A percentile compares a stretch with the other conserved stretches of the same genome.
These are phyloP conservation scores for Curvularia lunata DNA, from an alignment of 2,329 filamentous ascomycete species.

Conservation along the genomic window DNA sequence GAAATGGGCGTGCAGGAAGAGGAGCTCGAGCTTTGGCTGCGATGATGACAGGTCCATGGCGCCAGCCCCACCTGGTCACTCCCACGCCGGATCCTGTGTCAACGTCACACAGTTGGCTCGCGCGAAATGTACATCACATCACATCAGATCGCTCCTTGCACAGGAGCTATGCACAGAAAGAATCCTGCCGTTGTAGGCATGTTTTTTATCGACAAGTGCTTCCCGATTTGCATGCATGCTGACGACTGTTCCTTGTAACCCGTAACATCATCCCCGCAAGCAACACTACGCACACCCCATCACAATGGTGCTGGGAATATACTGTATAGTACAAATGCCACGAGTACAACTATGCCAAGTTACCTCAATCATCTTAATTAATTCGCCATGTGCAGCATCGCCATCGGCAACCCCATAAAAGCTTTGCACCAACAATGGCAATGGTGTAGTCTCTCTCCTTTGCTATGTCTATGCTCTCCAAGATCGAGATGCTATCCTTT, in stretches of 20 bases:
- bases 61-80: slow-evolving; percentile 12
- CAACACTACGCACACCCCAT: not conserved
- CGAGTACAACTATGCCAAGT: not conserved
- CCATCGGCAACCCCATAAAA: not conserved
- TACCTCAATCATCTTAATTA: not conserved
- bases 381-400: no score
- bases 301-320: not conserved
- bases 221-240: slow-evolving; percentile 11
- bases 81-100: not conserved
- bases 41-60: slow-evolving; percentile 1
- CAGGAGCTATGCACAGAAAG: not conserved
- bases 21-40: not conserved
- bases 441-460: not conserved
- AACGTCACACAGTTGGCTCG: slow-evolving; percentile 1
- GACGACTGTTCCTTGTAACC: slow-evolving; percentile 14
- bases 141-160: not conserved
- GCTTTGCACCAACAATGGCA: not conserved
- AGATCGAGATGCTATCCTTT: slow-evolving; percentile 33
- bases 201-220: no score
- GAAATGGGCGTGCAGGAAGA: not conserved
- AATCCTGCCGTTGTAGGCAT: not conserved
- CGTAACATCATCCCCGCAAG: not conserved
- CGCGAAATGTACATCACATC: not conserved
- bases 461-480: not conserved
- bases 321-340: no score